A percentile compares a stretch with the other conserved stretches of the same genome.
Conservation (phyloP, 352 stramenopile genomes). For the Phytopythium montanum region DNA sequence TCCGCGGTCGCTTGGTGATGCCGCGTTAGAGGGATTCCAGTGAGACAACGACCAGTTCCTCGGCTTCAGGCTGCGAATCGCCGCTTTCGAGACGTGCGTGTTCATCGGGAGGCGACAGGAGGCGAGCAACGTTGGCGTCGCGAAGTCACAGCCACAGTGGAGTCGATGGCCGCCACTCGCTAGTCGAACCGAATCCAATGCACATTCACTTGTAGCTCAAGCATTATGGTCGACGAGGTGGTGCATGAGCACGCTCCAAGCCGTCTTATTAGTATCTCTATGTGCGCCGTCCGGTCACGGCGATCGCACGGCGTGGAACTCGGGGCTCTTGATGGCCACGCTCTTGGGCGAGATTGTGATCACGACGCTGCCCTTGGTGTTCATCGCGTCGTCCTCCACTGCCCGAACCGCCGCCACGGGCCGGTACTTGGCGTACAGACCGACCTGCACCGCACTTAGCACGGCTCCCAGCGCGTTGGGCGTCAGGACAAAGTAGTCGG, state of each 20-base stretch:
- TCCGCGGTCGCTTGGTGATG: too few relatives aligned
- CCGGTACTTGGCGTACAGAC: conserved; percentile 39
- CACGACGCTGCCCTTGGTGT: conserved; percentile 8
- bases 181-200: background rate
- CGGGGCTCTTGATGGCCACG: conserved; percentile 13
- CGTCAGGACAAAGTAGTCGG: conserved; percentile 36
- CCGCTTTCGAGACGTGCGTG: too few relatives aligned
- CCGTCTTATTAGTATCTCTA: background rate
- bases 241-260: background rate
- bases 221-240: background rate
- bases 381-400: background rate
- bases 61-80: too few relatives aligned
- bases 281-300: background rate
- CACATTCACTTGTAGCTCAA: background rate
- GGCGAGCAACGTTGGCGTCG: too few relatives aligned
- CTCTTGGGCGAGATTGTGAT: conserved; percentile 18
- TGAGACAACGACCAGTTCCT: too few relatives aligned
- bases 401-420: background rate
- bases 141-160: too few relatives aligned
- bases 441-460: conserved; percentile 33
- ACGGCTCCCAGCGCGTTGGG: conserved; percentile 36
- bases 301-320: conserved; percentile 19
- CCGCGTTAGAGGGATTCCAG: too few relatives aligned
- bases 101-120: too few relatives aligned
- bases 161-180: too few relatives aligned